Conservation (phyloP, 371 early-diverging fungal genomes). For the Zychaea mexicana region DNA sequence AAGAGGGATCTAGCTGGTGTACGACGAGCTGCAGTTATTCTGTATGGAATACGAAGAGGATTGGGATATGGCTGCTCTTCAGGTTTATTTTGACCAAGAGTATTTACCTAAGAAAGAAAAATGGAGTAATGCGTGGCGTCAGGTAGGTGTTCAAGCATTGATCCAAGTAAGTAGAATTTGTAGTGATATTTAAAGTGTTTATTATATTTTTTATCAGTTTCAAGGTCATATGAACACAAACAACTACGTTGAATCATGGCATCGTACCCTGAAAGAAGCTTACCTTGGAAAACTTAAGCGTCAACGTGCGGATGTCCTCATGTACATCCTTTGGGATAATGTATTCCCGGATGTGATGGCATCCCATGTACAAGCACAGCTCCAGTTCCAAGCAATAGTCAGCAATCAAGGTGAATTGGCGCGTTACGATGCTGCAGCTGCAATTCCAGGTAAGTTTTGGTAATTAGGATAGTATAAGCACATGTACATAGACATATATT, state of each 20-base stretch:
- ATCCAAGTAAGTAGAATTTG: too few species aligned
- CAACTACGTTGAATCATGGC: conserved; percentile 14
- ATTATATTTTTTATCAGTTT: background rate
- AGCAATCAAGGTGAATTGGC: background rate
- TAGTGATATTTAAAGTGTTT: background rate
- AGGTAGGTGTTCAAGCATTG: background rate
- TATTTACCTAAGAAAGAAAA: conserved; percentile 5
- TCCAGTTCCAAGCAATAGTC: background rate
- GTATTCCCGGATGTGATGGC: background rate
- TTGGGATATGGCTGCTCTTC: background rate
- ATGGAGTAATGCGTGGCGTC: background rate
- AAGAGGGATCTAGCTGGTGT: background rate
- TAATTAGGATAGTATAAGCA: background rate
- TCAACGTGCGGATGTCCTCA: background rate
- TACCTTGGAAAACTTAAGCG: background rate
- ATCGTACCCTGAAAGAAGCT: conserved; percentile 5
- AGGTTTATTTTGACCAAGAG: background rate
- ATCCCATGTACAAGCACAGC: background rate
- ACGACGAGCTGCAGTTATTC: background rate
- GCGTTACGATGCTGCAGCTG: background rate
- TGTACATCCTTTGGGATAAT: conserved; percentile 4
- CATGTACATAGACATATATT: background rate
- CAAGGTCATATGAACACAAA: conserved; percentile 8
- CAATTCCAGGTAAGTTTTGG: background rate
- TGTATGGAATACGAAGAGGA: background rate